Percentiles rank a stretch among this genome's conserved stretches.
phyloP scores from a whole-genome alignment of 495 filamentous ascomycete genomes.

The Hypoxylon subgilvum region DNA sequence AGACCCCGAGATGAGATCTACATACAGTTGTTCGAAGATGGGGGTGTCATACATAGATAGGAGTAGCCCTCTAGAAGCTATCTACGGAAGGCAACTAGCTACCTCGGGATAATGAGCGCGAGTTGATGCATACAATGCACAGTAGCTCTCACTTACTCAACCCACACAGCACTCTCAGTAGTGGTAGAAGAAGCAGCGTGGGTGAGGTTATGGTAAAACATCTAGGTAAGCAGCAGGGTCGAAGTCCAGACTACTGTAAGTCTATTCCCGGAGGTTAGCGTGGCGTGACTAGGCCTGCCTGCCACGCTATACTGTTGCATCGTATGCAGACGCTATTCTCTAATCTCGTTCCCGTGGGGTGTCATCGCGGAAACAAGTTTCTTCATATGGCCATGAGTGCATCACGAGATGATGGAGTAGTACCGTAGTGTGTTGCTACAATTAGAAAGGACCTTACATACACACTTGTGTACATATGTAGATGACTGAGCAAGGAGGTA shows the following conservation, averaged over 20 bases:
- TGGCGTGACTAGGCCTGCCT: slow-evolving; percentile 26
- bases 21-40: not conserved
- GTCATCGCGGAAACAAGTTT: slow-evolving; percentile 16
- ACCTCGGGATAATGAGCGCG: not conserved
- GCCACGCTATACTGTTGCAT: slow-evolving; percentile 34
- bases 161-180: not conserved
- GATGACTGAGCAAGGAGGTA: no score
- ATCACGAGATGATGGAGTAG: slow-evolving; percentile 10
- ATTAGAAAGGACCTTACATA: slow-evolving; percentile 16
- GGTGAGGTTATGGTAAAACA: slow-evolving; percentile 8
- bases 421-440: slow-evolving; percentile 6
- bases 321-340: slow-evolving; percentile 9
- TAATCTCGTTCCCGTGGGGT: slow-evolving; percentile 13
- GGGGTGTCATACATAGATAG: not conserved
- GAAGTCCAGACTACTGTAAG: slow-evolving; percentile 7
- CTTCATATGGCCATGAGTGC: slow-evolving; percentile 6
- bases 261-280: not conserved
- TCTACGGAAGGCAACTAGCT: not conserved
- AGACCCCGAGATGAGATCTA: not conserved
- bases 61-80: not conserved
- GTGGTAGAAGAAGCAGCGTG: not conserved
- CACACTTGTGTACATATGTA: no score
- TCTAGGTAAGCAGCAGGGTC: slow-evolving; percentile 10
- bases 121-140: no score
- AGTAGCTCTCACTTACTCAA: not conserved